A percentile compares a stretch with the other conserved stretches of the same genome.
Conservation (phyloP, 805 yeast genomes). For the Myxozyma neglecta region DNA sequence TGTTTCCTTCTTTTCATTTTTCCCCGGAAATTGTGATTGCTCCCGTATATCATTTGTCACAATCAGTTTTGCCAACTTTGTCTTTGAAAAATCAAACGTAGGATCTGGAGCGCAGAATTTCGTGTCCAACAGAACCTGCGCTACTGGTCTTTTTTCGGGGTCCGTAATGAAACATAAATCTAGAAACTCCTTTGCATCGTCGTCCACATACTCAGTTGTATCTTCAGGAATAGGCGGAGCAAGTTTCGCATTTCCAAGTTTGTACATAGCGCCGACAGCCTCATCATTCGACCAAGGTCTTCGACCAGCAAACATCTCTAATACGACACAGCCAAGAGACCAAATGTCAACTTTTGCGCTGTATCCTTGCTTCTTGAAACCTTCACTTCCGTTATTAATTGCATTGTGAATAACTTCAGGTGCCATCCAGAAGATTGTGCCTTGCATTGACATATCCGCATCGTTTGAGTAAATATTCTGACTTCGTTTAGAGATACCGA, state of each 20-base stretch:
- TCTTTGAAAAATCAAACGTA: constrained; percentile 52
- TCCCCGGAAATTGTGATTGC: constrained; percentile 12
- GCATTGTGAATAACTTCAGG: constrained; percentile 94
- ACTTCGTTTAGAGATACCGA: constrained; percentile 82
- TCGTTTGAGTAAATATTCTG: constrained; percentile 84
- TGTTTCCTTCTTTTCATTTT: background rate
- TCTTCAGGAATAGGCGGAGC: constrained; percentile 98
- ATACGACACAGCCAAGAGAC: constrained; percentile 95
- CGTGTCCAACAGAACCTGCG: constrained; percentile 53
- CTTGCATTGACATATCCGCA: constrained; percentile 97
- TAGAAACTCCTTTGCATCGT: constrained; percentile 67
- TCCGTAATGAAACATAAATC: constrained; percentile 73
- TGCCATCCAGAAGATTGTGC: constrained; percentile 99
- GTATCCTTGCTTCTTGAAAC: constrained; percentile 84
- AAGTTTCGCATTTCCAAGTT: constrained; percentile 76
- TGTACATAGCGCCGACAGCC: constrained; percentile 90
- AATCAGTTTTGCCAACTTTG: constrained; percentile 58
- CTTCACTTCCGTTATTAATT: constrained; percentile 70
- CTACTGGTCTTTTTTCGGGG: constrained; percentile 88
- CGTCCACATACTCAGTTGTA: constrained; percentile 61
- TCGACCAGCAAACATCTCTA: constrained; percentile 97
- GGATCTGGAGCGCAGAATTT: constrained; percentile 37
- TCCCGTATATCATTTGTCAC: constrained; percentile 40
- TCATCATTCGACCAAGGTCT: constrained; percentile 97
- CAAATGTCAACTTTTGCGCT: constrained; percentile 98